phyloP scores from a whole-genome alignment of 2,329 filamentous ascomycete species.

The Cladophialophora exuberans region DNA sequence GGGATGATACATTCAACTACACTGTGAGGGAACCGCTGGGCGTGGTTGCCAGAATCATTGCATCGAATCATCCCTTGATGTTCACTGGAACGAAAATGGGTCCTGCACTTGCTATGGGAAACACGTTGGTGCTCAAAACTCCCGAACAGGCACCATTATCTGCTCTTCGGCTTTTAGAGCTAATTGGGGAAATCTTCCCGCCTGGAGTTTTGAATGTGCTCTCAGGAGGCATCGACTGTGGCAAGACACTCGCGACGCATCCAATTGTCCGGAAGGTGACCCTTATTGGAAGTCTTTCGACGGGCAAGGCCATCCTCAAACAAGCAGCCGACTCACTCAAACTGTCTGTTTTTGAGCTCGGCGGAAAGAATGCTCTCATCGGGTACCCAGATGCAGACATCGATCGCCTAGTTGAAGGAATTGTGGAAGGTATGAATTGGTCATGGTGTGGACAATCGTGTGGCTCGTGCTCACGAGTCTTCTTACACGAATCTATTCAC shows the following conservation, averaged over 20 bases:
- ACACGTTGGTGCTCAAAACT: slow-evolving; percentile 62
- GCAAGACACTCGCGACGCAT: slow-evolving; percentile 39
- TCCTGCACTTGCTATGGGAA: slow-evolving; percentile 62
- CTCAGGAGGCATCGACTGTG: slow-evolving; percentile 36
- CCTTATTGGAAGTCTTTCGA: slow-evolving; percentile 43
- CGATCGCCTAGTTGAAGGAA: slow-evolving; percentile 70
- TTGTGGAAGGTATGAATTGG: slow-evolving; percentile 44
- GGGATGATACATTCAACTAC: slow-evolving; percentile 70
- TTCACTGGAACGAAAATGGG: slow-evolving; percentile 81
- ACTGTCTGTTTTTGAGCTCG: slow-evolving; percentile 65
- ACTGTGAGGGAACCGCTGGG: slow-evolving; percentile 74
- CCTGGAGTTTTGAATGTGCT: slow-evolving; percentile 45
- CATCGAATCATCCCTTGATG: slow-evolving; percentile 79
- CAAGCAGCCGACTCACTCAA: slow-evolving; percentile 50
- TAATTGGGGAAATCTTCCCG: slow-evolving; percentile 42
- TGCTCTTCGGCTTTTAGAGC: slow-evolving; percentile 45
- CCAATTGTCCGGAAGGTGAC: slow-evolving; percentile 45
- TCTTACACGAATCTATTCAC: slow-evolving; percentile 63
- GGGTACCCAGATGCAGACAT: slow-evolving; percentile 68
- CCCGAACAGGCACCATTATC: slow-evolving; percentile 65
- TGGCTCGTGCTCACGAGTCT: slow-evolving; percentile 65
- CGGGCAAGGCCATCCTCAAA: slow-evolving; percentile 44
- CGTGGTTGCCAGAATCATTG: slow-evolving; percentile 79
- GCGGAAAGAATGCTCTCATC: slow-evolving; percentile 67
- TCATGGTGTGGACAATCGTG: slow-evolving; percentile 55